phyloP scores from a whole-genome alignment of 2,329 filamentous ascomycete genomes.

The Colletotrichum agaves region DNA sequence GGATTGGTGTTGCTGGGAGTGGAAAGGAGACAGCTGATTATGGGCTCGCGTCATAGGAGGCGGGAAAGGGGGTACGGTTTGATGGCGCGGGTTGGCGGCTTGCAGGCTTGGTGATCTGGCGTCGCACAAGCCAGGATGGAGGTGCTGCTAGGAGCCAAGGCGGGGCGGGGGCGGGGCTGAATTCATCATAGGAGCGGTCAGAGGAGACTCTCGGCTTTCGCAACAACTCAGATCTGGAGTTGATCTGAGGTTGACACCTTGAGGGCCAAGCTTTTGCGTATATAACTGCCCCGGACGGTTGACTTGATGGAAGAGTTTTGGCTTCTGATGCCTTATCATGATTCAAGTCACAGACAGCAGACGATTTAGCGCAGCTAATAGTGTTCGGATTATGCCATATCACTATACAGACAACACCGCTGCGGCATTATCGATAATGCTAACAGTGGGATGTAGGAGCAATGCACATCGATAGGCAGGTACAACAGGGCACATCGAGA shows the following conservation, averaged over 20 bases:
- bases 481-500: background rate
- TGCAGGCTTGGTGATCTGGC: constrained; percentile 1
- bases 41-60: no score
- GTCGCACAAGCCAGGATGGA: constrained; percentile 18
- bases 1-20: no score
- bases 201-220: background rate
- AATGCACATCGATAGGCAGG: no score
- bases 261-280: constrained; percentile 7
- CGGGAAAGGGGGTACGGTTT: background rate
- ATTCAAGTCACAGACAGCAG: no score
- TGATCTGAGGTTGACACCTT: constrained; percentile 21
- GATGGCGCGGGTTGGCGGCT: background rate
- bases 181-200: constrained; percentile 35
- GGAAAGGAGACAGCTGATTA: no score
- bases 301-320: no score
- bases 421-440: no score
- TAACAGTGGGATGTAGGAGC: no score
- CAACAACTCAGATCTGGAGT: background rate
- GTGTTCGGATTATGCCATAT: no score
- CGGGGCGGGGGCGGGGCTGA: constrained; percentile 29
- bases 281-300: background rate
- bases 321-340: no score
- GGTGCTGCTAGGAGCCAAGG: constrained; percentile 20
- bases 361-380: no score
- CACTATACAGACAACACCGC: no score